phyloP scores from a whole-genome alignment of 2,329 filamentous ascomycete species.

The Magnaporthiopsis rhizophila region DNA sequence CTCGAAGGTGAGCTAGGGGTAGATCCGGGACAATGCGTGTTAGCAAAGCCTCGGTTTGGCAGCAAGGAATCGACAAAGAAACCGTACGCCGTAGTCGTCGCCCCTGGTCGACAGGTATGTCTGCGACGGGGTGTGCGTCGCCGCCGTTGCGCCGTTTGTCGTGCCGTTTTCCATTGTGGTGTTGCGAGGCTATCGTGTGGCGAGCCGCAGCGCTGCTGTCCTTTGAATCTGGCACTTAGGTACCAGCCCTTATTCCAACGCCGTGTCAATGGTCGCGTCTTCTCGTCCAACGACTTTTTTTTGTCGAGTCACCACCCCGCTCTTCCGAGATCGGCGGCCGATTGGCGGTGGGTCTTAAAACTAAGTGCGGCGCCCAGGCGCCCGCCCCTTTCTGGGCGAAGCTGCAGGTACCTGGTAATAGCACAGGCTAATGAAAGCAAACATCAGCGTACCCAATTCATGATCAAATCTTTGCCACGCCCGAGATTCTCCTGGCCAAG shows the following conservation, averaged over 20 bases:
- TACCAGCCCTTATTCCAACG: not conserved
- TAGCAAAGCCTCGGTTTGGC: not conserved
- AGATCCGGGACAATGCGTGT: not conserved
- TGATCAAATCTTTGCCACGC: no score
- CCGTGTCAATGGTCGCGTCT: not conserved
- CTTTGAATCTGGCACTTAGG: no score
- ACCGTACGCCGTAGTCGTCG: conserved; percentile 8
- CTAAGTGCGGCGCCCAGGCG: no score
- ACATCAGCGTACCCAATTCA: no score
- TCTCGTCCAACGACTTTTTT: not conserved
- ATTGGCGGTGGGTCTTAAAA: not conserved
- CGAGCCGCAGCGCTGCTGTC: no score
- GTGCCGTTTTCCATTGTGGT: conserved; percentile 6
- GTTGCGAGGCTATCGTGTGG: not conserved
- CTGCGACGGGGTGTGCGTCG: conserved; percentile 16
- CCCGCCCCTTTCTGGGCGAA: not conserved
- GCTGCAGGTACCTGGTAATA: not conserved
- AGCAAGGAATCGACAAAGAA: not conserved
- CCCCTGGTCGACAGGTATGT: conserved; percentile 12
- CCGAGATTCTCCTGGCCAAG: no score
- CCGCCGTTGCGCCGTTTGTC: conserved; percentile 3
- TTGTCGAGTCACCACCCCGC: not conserved
- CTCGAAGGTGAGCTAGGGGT: conserved; percentile 71
- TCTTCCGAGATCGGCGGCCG: not conserved
- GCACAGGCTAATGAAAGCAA: no score